Percentiles rank a stretch among this genome's conserved stretches.
Evolutionary conservation across 768 basidiomycete genomes (phyloP).

Genomic region (Royoungia palumana): DNA sequence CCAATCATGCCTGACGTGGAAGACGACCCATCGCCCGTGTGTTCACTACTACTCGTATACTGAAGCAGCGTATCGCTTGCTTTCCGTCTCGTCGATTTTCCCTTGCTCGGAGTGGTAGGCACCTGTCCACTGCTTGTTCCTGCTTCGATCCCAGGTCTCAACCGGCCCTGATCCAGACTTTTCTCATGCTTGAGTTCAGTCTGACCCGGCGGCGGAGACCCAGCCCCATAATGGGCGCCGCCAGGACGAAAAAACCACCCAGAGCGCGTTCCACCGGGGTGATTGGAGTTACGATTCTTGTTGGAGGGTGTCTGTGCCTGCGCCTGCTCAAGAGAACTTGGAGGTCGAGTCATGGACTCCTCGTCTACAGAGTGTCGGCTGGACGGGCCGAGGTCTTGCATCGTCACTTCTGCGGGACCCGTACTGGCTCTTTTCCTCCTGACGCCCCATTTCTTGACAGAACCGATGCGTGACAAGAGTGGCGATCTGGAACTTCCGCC

Average conservation of each 20-base stretch:
- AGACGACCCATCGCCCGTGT: constrained; percentile 23
- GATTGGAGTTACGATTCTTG: constrained; percentile 6
- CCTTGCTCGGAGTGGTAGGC: constrained; percentile 29
- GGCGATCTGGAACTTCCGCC: constrained; percentile 36
- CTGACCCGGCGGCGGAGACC: constrained; percentile 39
- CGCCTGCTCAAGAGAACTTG: constrained; percentile 21
- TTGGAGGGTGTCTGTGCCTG: constrained; percentile 20
- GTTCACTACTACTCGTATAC: constrained; percentile 25
- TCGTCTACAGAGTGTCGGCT: constrained; percentile 8
- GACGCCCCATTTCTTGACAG: constrained; percentile 52
- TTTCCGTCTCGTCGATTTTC: constrained; percentile 24
- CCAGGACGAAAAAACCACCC: constrained; percentile 53
- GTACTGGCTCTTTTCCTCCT: constrained; percentile 46
- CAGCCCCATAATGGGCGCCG: constrained; percentile 43
- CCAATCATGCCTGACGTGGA: constrained; percentile 17
- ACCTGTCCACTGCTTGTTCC: not conserved
- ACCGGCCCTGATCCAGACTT: constrained; percentile 23
- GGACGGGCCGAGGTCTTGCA: constrained; percentile 20
- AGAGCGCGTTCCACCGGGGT: constrained; percentile 12
- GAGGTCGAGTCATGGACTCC: constrained; percentile 29
- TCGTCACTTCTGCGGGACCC: constrained; percentile 36
- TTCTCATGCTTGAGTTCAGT: constrained; percentile 32
- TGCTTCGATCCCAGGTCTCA: constrained; percentile 17
- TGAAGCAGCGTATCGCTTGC: constrained; percentile 21
- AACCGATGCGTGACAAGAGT: constrained; percentile 54